Conservation (phyloP, 78 protist species). For the Diacronema lutheri region DNA sequence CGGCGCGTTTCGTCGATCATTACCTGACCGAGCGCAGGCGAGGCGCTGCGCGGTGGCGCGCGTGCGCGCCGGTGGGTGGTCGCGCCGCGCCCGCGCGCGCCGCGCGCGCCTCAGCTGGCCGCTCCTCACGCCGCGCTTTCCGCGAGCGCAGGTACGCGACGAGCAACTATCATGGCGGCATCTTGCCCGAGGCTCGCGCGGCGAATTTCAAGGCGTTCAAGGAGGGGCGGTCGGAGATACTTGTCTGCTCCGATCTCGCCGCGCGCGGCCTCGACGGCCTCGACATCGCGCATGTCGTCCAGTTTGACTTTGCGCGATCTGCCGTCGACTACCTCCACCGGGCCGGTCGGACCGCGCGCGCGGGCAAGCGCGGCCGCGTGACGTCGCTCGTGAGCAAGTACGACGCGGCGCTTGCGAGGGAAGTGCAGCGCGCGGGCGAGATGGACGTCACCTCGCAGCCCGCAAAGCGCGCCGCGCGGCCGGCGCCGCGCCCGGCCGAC, state of each 20-base stretch:
- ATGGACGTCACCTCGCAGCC: too few species aligned
- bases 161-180: slow-evolving; percentile 6
- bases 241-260: slow-evolving; percentile 72
- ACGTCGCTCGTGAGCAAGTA: slow-evolving; percentile 29
- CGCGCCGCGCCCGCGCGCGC: too few species aligned
- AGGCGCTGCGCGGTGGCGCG: too few species aligned
- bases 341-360: slow-evolving; percentile 79
- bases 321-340: slow-evolving; percentile 71
- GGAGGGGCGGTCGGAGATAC: neutral
- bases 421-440: too few species aligned
- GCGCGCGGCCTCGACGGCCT: slow-evolving; percentile 72
- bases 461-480: too few species aligned
- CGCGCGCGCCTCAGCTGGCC: too few species aligned
- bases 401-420: neutral
- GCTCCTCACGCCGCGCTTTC: neutral
- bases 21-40: neutral
- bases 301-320: neutral
- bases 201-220: neutral
- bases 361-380: slow-evolving; percentile 52
- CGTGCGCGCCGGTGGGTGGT: too few species aligned
- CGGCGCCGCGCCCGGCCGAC: too few species aligned
- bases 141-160: neutral
- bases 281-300: slow-evolving; percentile 16
- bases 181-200: neutral
- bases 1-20: slow-evolving; percentile 4